These are phyloP conservation scores for Hypoxylon lienhwacheense DNA, from an alignment of 495 filamentous ascomycete species.

Conservation along the genomic window DNA sequence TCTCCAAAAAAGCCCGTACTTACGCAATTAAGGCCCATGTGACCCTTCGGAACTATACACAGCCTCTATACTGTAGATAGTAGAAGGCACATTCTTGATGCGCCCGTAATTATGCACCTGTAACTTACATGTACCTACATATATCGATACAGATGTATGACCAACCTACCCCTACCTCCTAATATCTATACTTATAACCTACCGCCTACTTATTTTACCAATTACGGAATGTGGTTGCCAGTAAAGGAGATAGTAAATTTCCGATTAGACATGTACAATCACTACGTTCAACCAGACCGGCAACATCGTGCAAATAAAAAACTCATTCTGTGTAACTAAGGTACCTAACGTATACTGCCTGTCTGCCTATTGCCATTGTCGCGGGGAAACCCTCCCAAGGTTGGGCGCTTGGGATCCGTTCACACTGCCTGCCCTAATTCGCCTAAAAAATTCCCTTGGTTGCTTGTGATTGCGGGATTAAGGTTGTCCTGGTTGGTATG, in stretches of 20 bases:
- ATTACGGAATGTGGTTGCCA: too few relatives aligned
- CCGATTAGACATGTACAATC: too few relatives aligned
- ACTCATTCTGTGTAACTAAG: conserved; percentile 38
- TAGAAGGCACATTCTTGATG: neutral
- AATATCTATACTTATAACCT: too few relatives aligned
- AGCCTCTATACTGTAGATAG: conserved; percentile 16
- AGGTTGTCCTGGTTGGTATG: neutral
- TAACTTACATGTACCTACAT: too few relatives aligned
- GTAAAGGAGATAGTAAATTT: too few relatives aligned
- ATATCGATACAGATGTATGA: too few relatives aligned
- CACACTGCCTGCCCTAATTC: conserved; percentile 1
- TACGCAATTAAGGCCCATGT: conserved; percentile 6
- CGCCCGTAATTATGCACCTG: too few relatives aligned
- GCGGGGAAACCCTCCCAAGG: conserved; percentile 10
- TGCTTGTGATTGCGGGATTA: conserved; percentile 2
- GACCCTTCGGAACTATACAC: conserved; percentile 12
- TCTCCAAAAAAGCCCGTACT: neutral
- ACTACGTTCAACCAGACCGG: too few relatives aligned
- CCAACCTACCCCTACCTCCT: too few relatives aligned
- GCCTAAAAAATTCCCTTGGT: neutral
- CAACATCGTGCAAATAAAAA: conserved; percentile 20
- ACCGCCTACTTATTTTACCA: too few relatives aligned
- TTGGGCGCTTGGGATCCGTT: neutral
- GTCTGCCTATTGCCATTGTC: conserved; percentile 30
- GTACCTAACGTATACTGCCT: conserved; percentile 41